These are phyloP conservation scores for Globisporangium iwayamae DNA, from an alignment of 352 stramenopile genomes.

Conservation along the genomic window DNA sequence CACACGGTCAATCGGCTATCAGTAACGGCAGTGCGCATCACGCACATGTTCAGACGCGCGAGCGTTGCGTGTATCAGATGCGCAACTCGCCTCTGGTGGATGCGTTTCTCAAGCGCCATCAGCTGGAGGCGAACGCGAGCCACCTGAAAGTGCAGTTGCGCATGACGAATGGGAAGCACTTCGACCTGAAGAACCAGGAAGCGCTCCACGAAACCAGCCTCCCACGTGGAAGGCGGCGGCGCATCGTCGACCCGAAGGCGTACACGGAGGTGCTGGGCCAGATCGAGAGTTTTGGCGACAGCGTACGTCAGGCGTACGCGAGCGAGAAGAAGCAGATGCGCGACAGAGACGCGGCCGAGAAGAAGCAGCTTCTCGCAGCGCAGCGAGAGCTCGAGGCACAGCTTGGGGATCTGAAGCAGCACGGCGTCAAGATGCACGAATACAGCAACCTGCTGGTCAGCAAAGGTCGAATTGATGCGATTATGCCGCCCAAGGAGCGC, in stretches of 20 bases:
- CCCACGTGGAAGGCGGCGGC: conserved; percentile 31
- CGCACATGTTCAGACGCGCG: conserved; percentile 33
- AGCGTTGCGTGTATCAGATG: conserved; percentile 58
- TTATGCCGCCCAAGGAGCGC: conserved; percentile 18
- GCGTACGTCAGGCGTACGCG: conserved; percentile 41
- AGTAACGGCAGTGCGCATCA: not conserved
- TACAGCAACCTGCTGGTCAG: conserved; percentile 71
- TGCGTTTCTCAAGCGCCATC: conserved; percentile 46
- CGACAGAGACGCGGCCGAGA: conserved; percentile 31
- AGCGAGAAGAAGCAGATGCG: conserved; percentile 38
- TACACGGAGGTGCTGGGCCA: conserved; percentile 49
- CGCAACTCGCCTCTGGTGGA: conserved; percentile 63
- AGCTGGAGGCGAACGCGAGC: conserved; percentile 44
- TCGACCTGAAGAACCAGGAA: conserved; percentile 40
- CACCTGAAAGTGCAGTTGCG: conserved; percentile 52
- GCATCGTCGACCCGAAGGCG: conserved; percentile 43
- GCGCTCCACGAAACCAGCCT: conserved; percentile 38
- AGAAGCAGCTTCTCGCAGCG: conserved; percentile 22
- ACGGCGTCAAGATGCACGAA: conserved; percentile 39
- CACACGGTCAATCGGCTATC: not conserved
- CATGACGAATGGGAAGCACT: conserved; percentile 47
- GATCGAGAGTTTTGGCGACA: conserved; percentile 53
- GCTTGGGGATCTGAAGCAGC: conserved; percentile 35
- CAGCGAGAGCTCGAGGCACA: conserved; percentile 39
- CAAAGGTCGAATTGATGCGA: conserved; percentile 39